Percentiles rank a stretch among this genome's conserved stretches.
Conservation (phyloP, 352 stramenopile species). For the Phytophthora litchii region DNA sequence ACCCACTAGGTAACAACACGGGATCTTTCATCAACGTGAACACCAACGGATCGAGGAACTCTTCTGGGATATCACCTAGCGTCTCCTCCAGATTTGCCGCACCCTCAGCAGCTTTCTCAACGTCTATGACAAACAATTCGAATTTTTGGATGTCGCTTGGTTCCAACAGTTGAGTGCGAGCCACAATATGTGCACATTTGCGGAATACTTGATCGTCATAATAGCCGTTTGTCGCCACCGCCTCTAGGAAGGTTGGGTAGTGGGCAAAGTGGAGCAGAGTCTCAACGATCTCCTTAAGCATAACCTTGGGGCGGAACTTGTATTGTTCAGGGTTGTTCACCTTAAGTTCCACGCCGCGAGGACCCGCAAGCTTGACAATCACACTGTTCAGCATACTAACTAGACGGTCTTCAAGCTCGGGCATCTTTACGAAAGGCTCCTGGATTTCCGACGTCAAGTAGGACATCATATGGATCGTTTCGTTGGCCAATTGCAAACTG, state of each 20-base stretch:
- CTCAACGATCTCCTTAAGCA: conserved; percentile 96
- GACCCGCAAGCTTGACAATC: conserved; percentile 94
- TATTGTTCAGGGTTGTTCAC: conserved; percentile 98
- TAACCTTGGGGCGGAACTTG: conserved; percentile 98
- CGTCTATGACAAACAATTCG: conserved; percentile 59
- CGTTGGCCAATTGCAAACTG: conserved; percentile 95
- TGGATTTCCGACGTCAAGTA: conserved; percentile 96
- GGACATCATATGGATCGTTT: conserved; percentile 98
- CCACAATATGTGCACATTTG: conserved; percentile 74
- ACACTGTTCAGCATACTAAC: conserved; percentile 97
- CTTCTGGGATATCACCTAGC: conserved; percentile 93
- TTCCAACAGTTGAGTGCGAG: conserved; percentile 68
- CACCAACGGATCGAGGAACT: conserved; percentile 96
- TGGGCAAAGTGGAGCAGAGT: conserved; percentile 95
- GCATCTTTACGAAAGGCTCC: conserved; percentile 92
- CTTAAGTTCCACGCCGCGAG: conserved; percentile 94
- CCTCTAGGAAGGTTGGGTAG: conserved; percentile 90
- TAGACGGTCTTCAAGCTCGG: conserved; percentile 93
- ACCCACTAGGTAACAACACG: conserved; percentile 92
- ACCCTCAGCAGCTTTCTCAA: conserved; percentile 52
- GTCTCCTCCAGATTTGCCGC: conserved; percentile 74
- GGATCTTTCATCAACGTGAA: conserved; percentile 97
- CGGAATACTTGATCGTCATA: conserved; percentile 78
- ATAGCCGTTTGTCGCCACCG: conserved; percentile 91
- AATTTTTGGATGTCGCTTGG: conserved; percentile 52